Conservation (phyloP, 2,329 filamentous ascomycete genomes). For the Leptographium radiaticola region DNA sequence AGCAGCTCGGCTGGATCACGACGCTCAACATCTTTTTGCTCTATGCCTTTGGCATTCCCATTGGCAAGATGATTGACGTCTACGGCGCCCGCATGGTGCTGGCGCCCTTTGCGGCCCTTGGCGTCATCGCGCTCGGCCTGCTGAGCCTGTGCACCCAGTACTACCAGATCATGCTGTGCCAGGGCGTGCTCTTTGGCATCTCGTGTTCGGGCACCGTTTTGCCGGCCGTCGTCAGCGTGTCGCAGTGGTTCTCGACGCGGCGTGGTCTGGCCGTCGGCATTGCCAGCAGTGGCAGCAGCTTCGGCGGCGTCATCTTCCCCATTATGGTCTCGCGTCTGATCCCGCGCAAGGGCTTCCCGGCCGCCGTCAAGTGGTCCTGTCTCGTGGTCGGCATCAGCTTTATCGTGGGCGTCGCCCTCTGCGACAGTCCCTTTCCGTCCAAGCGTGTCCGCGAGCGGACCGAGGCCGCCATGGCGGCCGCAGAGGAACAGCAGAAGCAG, state of each 20-base stretch:
- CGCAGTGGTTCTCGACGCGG: constrained; percentile 7
- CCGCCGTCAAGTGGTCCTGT: constrained; percentile 20
- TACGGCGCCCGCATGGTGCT: constrained; percentile 45
- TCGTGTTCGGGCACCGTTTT: constrained; percentile 18
- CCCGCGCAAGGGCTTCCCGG: constrained; percentile 27
- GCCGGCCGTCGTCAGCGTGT: constrained; percentile 27
- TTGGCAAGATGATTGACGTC: constrained; percentile 32
- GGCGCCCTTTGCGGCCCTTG: constrained; percentile 34
- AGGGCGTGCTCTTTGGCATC: constrained; percentile 14
- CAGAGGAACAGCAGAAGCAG: too few species aligned
- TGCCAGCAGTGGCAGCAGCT: too few species aligned
- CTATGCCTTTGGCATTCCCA: too few species aligned
- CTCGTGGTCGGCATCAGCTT: constrained; percentile 21
- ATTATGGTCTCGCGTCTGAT: constrained; percentile 43
- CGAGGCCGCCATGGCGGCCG: too few species aligned
- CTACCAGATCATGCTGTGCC: constrained; percentile 27
- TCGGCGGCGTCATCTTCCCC: constrained; percentile 41
- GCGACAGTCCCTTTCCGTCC: constrained; percentile 17
- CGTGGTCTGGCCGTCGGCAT: too few species aligned
- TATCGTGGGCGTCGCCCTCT: constrained; percentile 18
- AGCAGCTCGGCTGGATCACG: too few species aligned
- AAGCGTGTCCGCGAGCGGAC: constrained; percentile 17
- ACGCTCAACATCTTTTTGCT: too few species aligned
- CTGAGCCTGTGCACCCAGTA: constrained; percentile 30
- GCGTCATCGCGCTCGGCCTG: constrained; percentile 50